Evolutionary conservation across 192 early-diverging fungal genomes (phyloP).

Genomic region (Jimgerdemannia lactiflua): DNA sequence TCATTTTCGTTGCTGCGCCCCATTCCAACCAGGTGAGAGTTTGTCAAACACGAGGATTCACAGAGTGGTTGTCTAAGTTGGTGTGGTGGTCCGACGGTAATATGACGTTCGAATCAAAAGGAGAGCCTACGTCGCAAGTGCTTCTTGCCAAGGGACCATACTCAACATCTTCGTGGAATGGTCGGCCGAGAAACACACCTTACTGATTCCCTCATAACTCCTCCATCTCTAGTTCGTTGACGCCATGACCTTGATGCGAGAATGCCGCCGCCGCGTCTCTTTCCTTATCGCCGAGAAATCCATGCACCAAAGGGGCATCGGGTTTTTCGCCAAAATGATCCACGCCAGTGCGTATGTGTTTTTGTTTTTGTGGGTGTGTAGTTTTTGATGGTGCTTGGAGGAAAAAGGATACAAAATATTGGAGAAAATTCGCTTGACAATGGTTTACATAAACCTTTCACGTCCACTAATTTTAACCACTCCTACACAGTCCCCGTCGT

Average conservation of each 20-base stretch:
- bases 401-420: no score
- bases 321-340: constrained; percentile 70
- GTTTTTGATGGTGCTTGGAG: not conserved
- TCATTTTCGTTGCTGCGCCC: constrained; percentile 89
- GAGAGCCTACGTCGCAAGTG: no score
- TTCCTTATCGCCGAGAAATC: constrained; percentile 84
- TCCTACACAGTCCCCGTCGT: constrained; percentile 78
- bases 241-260: constrained; percentile 83
- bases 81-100: no score
- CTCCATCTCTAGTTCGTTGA: constrained; percentile 85
- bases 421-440: not conserved
- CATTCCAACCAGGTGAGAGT: constrained; percentile 68
- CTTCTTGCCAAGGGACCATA: not conserved
- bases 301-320: constrained; percentile 85
- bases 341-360: constrained; percentile 77
- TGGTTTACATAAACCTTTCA: constrained; percentile 1
- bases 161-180: not conserved
- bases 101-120: no score
- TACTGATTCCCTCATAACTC: constrained; percentile 10
- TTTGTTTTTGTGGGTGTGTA: not conserved
- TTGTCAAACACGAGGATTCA: not conserved
- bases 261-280: constrained; percentile 73
- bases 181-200: not conserved
- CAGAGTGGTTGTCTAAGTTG: not conserved
- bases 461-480: not conserved